A percentile compares a stretch with the other conserved stretches of the same genome.
Conservation (phyloP, 1,284 basidiomycete genomes). For the Vanrija sp. region DNA sequence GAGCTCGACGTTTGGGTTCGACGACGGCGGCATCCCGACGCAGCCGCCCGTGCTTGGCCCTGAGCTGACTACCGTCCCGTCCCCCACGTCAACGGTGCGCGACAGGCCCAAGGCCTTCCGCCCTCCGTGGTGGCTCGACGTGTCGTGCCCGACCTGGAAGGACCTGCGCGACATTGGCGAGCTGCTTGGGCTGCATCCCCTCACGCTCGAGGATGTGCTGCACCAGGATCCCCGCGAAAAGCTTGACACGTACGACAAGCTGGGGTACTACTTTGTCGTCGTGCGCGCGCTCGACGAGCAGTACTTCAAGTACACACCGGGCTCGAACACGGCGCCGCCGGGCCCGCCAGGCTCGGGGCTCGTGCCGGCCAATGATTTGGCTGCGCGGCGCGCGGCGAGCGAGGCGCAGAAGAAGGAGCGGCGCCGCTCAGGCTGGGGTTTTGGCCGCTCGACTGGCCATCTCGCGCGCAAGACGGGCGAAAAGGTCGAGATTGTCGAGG, state of each 20-base stretch:
- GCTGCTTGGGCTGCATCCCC: conserved; percentile 64
- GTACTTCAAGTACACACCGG: conserved; percentile 57
- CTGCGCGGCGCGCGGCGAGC: not conserved
- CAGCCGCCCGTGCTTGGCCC: not conserved
- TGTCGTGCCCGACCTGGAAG: conserved; percentile 82
- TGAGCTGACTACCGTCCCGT: too few relatives aligned
- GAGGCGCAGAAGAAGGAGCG: conserved; percentile 20
- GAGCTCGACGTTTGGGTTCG: not conserved
- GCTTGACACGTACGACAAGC: conserved; percentile 77
- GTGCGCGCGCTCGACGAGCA: conserved; percentile 76
- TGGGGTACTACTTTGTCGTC: conserved; percentile 91
- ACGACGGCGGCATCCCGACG: not conserved
- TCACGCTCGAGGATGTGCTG: conserved; percentile 93
- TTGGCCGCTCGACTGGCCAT: conserved; percentile 35
- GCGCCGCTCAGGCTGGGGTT: conserved; percentile 35
- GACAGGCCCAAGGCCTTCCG: too few relatives aligned
- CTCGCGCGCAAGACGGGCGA: conserved; percentile 34
- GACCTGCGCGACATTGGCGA: conserved; percentile 85
- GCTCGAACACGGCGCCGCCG: conserved; percentile 12
- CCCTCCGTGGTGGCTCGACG: conserved; percentile 78
- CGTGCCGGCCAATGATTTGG: not conserved
- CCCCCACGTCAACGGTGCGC: too few relatives aligned
- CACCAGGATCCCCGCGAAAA: conserved; percentile 92
- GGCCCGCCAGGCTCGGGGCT: conserved; percentile 1
- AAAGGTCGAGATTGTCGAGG: conserved; percentile 57